Conservation (phyloP, 148 eudicot genomes). For the Arbutus unedo region DNA sequence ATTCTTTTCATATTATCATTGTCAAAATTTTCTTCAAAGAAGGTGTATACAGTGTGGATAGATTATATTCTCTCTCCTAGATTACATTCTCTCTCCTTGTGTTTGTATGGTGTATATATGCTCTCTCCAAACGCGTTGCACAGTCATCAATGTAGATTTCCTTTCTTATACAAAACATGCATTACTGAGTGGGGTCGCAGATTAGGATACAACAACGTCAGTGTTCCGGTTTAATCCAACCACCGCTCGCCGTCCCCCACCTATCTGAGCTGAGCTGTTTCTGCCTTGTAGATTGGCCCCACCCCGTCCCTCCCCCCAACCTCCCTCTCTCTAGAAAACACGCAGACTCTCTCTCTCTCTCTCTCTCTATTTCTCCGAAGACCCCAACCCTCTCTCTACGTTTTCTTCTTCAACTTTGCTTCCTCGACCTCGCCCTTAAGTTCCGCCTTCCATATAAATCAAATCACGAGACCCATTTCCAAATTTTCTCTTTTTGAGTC, state of each 20-base stretch:
- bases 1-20: too few relatives aligned
- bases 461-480: not conserved
- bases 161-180: not conserved
- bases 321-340: conserved; percentile 10
- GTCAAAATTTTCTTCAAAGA: too few relatives aligned
- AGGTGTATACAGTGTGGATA: too few relatives aligned
- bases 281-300: not conserved
- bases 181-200: not conserved
- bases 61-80: too few relatives aligned
- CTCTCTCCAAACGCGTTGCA: not conserved
- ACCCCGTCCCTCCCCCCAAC: not conserved
- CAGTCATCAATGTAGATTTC: not conserved
- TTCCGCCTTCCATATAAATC: not conserved
- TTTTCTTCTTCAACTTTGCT: conserved; percentile 10
- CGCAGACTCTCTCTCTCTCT: conserved; percentile 12
- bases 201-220: not conserved
- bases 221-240: not conserved
- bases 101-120: too few relatives aligned
- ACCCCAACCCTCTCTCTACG: not conserved
- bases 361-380: too few relatives aligned
- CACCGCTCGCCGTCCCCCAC: not conserved
- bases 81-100: too few relatives aligned
- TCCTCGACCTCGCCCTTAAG: not conserved
- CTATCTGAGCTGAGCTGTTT: conserved; percentile 1
- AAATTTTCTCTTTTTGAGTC: not conserved